Evolutionary conservation across 176 grass and related monocot genomes (phyloP).

Genomic region (Carex littledalei): DNA sequence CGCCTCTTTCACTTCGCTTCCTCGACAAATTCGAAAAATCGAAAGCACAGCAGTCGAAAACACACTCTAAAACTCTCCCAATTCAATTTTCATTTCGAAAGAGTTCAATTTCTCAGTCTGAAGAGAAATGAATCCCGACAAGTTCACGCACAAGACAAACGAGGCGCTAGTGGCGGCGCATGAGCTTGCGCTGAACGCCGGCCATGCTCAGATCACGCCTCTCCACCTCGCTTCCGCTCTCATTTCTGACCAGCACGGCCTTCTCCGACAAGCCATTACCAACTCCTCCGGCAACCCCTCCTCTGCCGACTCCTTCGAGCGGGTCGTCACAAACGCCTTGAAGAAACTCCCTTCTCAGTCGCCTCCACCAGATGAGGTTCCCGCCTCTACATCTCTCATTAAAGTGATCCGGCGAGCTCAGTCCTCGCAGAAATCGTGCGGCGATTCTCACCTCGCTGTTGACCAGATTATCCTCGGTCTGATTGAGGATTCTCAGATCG

Average conservation of each 20-base stretch:
- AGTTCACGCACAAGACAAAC: constrained; percentile 97
- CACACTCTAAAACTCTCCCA: neutral
- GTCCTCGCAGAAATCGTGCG: constrained; percentile 56
- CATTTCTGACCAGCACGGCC: constrained; percentile 32
- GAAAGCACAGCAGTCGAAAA: neutral
- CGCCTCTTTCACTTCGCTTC: neutral
- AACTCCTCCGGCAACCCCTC: constrained; percentile 32
- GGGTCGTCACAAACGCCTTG: constrained; percentile 42
- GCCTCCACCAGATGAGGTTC: constrained; percentile 47
- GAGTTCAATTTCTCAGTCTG: neutral
- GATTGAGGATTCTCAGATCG: constrained; percentile 60
- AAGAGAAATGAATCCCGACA: constrained; percentile 76
- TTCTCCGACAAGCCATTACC: constrained; percentile 54
- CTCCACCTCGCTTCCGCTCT: constrained; percentile 60
- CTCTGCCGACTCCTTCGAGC: constrained; percentile 47
- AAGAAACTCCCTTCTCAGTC: constrained; percentile 61
- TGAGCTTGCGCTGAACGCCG: constrained; percentile 49
- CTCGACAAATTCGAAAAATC: neutral
- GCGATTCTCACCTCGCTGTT: constrained; percentile 66
- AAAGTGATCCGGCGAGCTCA: constrained; percentile 64
- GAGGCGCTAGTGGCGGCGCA: constrained; percentile 79
- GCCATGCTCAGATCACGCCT: constrained; percentile 67
- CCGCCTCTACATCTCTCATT: constrained; percentile 45
- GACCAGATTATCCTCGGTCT: constrained; percentile 64
- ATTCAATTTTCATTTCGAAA: neutral